These are phyloP conservation scores for Lactarius vividus DNA, from an alignment of 768 basidiomycete species.

Conservation along the genomic window DNA sequence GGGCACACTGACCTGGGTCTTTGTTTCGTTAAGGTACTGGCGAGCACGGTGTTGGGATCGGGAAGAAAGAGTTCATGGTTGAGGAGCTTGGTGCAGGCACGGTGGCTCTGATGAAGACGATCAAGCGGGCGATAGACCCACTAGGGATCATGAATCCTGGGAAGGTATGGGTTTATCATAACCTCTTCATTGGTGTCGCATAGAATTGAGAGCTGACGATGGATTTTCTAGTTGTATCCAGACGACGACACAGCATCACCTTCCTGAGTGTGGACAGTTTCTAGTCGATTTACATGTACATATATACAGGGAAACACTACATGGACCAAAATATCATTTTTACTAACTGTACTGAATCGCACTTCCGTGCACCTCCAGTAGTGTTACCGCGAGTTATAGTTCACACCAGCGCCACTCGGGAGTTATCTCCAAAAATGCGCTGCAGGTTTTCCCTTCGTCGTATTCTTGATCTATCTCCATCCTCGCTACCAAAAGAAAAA, in stretches of 20 bases:
- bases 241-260: slow-evolving; percentile 5
- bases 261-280: background rate
- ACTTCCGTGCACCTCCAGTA: no score
- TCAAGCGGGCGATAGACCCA: slow-evolving; percentile 76
- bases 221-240: slow-evolving; percentile 13
- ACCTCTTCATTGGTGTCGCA: background rate
- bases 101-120: slow-evolving; percentile 76
- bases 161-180: slow-evolving; percentile 48
- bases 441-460: no score
- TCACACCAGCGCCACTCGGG: no score
- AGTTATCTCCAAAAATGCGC: no score
- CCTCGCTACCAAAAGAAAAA: no score
- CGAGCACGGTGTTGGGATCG: slow-evolving; percentile 86
- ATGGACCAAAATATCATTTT: background rate
- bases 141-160: slow-evolving; percentile 79
- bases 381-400: no score
- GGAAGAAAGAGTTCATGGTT: slow-evolving; percentile 77
- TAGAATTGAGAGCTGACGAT: background rate
- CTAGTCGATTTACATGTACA: background rate
- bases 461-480: no score
- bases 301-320: background rate
- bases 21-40: slow-evolving; percentile 52
- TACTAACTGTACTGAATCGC: no score
- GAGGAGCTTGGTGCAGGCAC: slow-evolving; percentile 83
- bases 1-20: slow-evolving; percentile 1